Evolutionary conservation across 345 rosid species (phyloP).

Genomic region (Erodium maritimum): DNA sequence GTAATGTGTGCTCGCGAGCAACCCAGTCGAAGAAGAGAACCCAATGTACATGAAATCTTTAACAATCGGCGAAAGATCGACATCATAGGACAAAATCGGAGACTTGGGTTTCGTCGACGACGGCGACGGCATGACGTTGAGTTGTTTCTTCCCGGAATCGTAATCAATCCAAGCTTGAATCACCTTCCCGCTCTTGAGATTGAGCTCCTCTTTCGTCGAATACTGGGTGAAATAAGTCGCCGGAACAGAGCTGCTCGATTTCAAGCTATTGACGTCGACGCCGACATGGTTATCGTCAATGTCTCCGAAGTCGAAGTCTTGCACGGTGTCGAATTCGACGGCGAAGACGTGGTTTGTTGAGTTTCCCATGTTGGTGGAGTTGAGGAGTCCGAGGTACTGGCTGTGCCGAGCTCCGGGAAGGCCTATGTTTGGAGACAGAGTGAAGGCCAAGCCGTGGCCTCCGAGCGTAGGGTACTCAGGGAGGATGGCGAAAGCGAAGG

Average conservation of each 20-base stretch:
- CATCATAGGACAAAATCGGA: constrained; percentile 46
- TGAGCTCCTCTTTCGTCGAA: constrained; percentile 18
- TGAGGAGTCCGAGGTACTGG: constrained; percentile 61
- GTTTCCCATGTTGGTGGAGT: constrained; percentile 35
- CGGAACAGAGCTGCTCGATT: constrained; percentile 42
- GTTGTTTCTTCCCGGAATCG: constrained; percentile 38
- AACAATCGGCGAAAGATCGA: constrained; percentile 48
- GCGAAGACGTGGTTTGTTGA: constrained; percentile 52
- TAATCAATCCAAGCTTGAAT: constrained; percentile 85
- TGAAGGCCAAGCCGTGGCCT: constrained; percentile 76
- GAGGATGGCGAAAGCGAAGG: constrained; percentile 60
- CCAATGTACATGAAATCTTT: constrained; percentile 69
- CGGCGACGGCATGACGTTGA: constrained; percentile 63
- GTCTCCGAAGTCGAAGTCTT: constrained; percentile 53
- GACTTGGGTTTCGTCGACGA: constrained; percentile 42
- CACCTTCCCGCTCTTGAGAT: constrained; percentile 37
- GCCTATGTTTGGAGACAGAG: constrained; percentile 41
- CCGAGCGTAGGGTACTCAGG: constrained; percentile 60
- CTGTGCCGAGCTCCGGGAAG: constrained; percentile 43
- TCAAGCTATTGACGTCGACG: constrained; percentile 51
- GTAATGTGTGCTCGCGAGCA: constrained; percentile 70
- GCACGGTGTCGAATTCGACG: constrained; percentile 78
- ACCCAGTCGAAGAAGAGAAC: constrained; percentile 80
- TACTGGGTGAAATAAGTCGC: constrained; percentile 42
- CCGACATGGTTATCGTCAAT: constrained; percentile 81